Percentiles rank a stretch among this genome's conserved stretches.
Conservation (phyloP, 2,329 filamentous ascomycete genomes). For the Clarireedia sp. region DNA sequence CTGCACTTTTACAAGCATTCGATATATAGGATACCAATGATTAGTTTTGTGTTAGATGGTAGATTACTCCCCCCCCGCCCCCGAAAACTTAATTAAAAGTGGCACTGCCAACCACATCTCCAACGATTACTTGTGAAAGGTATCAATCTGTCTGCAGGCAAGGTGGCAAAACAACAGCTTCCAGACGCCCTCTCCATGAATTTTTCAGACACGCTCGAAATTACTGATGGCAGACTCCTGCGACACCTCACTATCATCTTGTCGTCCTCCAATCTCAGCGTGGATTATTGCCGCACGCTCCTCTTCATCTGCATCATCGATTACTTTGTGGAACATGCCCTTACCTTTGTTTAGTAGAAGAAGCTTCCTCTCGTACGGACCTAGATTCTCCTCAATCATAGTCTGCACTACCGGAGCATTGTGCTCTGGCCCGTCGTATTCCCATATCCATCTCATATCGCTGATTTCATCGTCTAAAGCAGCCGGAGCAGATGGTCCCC, state of each 20-base stretch:
- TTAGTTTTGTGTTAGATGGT: background rate
- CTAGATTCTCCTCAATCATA: conserved; percentile 46
- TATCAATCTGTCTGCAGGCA: background rate
- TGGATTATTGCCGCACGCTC: background rate
- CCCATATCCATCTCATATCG: conserved; percentile 44
- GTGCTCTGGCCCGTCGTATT: conserved; percentile 39
- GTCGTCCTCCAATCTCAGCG: background rate
- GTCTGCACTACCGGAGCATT: conserved; percentile 35
- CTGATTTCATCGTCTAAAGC: conserved; percentile 17
- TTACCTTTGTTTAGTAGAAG: conserved; percentile 33
- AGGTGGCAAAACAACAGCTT: background rate
- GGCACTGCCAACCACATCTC: background rate
- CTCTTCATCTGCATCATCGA: conserved; percentile 3
- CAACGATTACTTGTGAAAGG: background rate
- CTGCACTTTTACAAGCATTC: background rate
- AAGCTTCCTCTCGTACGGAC: conserved; percentile 44
- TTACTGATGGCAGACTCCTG: background rate
- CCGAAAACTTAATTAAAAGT: background rate
- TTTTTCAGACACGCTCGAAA: background rate
- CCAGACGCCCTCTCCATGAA: background rate
- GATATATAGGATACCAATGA: background rate
- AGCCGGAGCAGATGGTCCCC: conserved; percentile 24
- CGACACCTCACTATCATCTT: background rate
- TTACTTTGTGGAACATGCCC: conserved; percentile 10
- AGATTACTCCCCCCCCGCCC: background rate